Percentiles rank a stretch among this genome's conserved stretches.
These are phyloP conservation scores for Ramalina intermedia DNA, from an alignment of 495 filamentous ascomycete genomes.

Conservation along the genomic window DNA sequence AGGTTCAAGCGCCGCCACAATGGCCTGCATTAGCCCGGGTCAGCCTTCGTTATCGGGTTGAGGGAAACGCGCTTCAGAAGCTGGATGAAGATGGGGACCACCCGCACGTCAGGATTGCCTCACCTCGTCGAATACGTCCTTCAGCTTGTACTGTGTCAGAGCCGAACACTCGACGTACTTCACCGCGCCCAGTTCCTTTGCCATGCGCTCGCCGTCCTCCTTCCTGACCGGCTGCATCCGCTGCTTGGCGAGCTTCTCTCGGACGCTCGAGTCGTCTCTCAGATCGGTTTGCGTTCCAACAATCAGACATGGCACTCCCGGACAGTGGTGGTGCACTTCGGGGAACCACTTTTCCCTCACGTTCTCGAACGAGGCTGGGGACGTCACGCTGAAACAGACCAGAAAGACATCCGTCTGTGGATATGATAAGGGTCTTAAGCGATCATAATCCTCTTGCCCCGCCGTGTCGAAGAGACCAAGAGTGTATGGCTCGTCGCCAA, in stretches of 20 bases:
- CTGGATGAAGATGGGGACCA: neutral
- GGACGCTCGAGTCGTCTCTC: conserved; percentile 73
- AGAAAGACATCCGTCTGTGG: conserved; percentile 98
- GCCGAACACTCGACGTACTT: conserved; percentile 99
- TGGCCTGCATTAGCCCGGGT: conserved; percentile 41
- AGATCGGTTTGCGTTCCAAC: conserved; percentile 97
- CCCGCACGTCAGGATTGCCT: conserved; percentile 10
- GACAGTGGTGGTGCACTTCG: conserved; percentile 96
- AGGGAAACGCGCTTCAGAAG: neutral
- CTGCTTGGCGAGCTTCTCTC: conserved; percentile 85
- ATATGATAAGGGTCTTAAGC: conserved; percentile 88
- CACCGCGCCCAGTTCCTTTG: conserved; percentile 86
- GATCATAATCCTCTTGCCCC: conserved; percentile 98
- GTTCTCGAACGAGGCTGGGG: conserved; percentile 98
- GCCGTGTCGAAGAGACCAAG: conserved; percentile 96
- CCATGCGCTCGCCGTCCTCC: conserved; percentile 91
- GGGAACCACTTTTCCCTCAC: conserved; percentile 99
- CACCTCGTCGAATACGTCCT: conserved; percentile 99
- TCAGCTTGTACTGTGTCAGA: conserved; percentile 93
- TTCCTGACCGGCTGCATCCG: conserved; percentile 84
- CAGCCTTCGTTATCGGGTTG: neutral
- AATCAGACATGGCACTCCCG: conserved; percentile 92
- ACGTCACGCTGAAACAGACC: conserved; percentile 96
- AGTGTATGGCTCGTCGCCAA: conserved; percentile 96
- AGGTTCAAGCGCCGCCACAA: conserved; percentile 81